A percentile compares a stretch with the other conserved stretches of the same genome.
phyloP scores from a whole-genome alignment of 768 basidiomycete genomes.

The Gautieria morchelliformis region DNA sequence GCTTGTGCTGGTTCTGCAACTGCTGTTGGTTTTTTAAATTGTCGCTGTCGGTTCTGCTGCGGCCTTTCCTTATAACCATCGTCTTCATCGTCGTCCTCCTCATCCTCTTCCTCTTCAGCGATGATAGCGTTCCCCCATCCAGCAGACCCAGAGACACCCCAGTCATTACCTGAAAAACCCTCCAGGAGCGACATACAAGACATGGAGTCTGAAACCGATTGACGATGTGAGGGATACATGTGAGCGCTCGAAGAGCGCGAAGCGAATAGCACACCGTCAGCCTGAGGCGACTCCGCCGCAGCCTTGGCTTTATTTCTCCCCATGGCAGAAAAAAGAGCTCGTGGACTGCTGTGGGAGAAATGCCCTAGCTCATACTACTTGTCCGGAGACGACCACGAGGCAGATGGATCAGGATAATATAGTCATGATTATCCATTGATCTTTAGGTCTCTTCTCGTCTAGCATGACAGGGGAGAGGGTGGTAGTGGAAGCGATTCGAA shows the following conservation, averaged over 20 bases:
- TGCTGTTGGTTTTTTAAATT: too few relatives aligned
- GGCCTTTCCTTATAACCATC: not conserved
- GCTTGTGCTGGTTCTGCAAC: not conserved
- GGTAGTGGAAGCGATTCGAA: not conserved
- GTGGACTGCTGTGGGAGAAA: not conserved
- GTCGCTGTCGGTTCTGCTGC: conserved; percentile 10
- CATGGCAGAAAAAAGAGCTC: not conserved
- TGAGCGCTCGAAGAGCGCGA: not conserved
- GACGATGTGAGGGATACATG: not conserved
- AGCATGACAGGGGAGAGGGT: not conserved
- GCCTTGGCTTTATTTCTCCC: not conserved
- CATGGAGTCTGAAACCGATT: not conserved
- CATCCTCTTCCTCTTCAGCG: conserved; percentile 4
- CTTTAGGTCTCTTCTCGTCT: not conserved
- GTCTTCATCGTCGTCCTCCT: conserved; percentile 3
- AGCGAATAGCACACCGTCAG: not conserved
- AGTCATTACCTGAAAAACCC: not conserved
- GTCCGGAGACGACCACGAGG: not conserved
- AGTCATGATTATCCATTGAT: not conserved
- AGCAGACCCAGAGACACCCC: not conserved
- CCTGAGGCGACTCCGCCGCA: not conserved
- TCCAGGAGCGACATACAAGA: not conserved
- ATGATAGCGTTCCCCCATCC: not conserved
- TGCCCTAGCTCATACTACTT: not conserved
- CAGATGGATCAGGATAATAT: not conserved